phyloP scores from a whole-genome alignment of 2,329 filamentous ascomycete genomes.

The Lasiodiplodia gonubiensis region DNA sequence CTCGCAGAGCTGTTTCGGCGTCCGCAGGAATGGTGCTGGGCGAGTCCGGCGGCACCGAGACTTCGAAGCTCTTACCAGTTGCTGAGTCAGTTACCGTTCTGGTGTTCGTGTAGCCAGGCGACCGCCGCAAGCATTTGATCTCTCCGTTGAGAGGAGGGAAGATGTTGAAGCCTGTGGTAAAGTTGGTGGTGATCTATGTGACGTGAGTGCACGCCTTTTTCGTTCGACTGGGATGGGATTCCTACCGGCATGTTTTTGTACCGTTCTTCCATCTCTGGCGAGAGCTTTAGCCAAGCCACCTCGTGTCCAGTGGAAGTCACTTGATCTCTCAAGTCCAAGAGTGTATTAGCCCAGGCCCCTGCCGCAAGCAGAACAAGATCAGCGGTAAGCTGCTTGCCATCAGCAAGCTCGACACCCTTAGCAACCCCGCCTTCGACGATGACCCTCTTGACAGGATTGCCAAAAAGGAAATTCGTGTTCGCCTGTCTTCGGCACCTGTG shows the following conservation, averaged over 20 bases:
- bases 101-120: slow-evolving; percentile 26
- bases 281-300: slow-evolving; percentile 28
- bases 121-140: slow-evolving; percentile 25
- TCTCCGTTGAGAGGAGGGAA: slow-evolving; percentile 28
- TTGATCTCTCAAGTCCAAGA: slow-evolving; percentile 69
- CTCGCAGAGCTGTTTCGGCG: slow-evolving; percentile 10
- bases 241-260: slow-evolving; percentile 28
- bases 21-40: slow-evolving; percentile 27
- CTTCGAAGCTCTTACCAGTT: slow-evolving; percentile 9
- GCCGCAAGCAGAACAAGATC: slow-evolving; percentile 81
- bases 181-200: slow-evolving; percentile 24
- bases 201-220: neutral
- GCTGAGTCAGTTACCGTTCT: neutral
- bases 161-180: slow-evolving; percentile 28
- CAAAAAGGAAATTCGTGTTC: slow-evolving; percentile 18
- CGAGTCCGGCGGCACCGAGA: slow-evolving; percentile 17
- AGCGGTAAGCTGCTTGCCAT: slow-evolving; percentile 61
- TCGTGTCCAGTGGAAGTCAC: slow-evolving; percentile 21
- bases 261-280: slow-evolving; percentile 9
- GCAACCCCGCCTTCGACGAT: slow-evolving; percentile 15
- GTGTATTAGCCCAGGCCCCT: slow-evolving; percentile 81
- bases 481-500: slow-evolving; percentile 8
- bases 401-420: slow-evolving; percentile 61
- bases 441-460: slow-evolving; percentile 11
- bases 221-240: neutral